These are phyloP conservation scores for Neurospora sp. DNA, from an alignment of 2,329 filamentous ascomycete species.

Conservation along the genomic window DNA sequence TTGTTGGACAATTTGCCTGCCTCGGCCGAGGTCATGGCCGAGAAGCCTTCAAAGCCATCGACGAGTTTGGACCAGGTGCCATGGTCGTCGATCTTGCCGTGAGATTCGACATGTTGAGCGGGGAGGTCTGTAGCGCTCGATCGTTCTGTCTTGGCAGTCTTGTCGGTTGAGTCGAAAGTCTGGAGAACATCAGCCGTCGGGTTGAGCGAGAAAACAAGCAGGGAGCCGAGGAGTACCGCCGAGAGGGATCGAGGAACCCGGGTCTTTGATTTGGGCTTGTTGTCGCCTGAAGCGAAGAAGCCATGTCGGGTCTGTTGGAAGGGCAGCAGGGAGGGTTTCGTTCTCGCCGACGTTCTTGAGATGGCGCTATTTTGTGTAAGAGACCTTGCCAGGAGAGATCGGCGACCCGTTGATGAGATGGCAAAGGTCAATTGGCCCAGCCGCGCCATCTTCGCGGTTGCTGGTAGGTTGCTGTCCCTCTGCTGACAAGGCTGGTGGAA, in stretches of 20 bases:
- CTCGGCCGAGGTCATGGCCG: conserved; percentile 42
- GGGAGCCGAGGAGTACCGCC: conserved; percentile 23
- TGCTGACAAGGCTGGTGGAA: neutral
- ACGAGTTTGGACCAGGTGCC: conserved; percentile 39
- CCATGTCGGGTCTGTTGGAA: conserved; percentile 1
- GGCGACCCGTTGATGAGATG: neutral
- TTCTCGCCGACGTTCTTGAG: neutral
- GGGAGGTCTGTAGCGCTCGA: conserved; percentile 3
- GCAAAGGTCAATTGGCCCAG: neutral
- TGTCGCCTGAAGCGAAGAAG: conserved; percentile 14
- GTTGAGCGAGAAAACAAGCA: conserved; percentile 30
- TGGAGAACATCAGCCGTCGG: conserved; percentile 26
- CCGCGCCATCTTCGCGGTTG: neutral
- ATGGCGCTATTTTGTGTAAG: neutral
- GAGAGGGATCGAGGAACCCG: conserved; percentile 20
- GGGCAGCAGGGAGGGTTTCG: neutral
- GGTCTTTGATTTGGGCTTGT: conserved; percentile 6
- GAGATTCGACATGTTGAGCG: conserved; percentile 6
- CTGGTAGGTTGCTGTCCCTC: neutral
- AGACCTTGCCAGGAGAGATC: neutral
- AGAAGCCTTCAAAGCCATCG: conserved; percentile 41
- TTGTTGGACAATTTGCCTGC: conserved; percentile 45
- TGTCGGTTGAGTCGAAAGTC: conserved; percentile 5
- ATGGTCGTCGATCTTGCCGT: conserved; percentile 10
- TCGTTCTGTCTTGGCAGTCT: neutral